Conservation (phyloP, 2,329 filamentous ascomycete species). For the Penicillium sp. region DNA sequence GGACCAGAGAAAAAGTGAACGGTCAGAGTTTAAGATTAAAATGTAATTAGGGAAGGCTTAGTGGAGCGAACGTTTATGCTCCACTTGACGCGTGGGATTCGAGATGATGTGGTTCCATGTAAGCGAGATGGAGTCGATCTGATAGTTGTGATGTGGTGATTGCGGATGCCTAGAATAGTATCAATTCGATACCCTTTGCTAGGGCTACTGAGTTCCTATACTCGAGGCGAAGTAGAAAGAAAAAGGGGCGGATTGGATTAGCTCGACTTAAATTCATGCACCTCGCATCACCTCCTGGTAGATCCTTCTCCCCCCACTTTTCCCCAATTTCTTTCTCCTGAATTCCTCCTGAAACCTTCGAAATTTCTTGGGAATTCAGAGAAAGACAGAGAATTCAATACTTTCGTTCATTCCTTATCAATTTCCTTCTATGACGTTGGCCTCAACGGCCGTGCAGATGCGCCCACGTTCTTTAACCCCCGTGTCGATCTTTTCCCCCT, state of each 20-base stretch:
- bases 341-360: background rate
- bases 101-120: background rate
- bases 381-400: background rate
- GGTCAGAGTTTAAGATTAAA: background rate
- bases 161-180: background rate
- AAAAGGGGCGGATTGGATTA: background rate
- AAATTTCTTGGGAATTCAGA: background rate
- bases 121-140: background rate
- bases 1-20: conserved; percentile 5
- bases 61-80: conserved; percentile 1
- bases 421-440: conserved; percentile 15
- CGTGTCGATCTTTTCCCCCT: conserved; percentile 21
- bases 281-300: conserved; percentile 12
- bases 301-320: conserved; percentile 11
- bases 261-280: conserved; percentile 14
- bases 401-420: background rate
- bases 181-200: background rate
- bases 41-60: background rate
- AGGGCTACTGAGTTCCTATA: background rate
- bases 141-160: background rate
- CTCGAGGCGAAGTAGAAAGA: background rate
- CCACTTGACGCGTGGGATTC: background rate
- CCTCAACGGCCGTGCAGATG: conserved; percentile 13
- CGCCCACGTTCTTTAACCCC: conserved; percentile 14
- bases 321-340: background rate